Evolutionary conservation across 495 filamentous ascomycete species (phyloP).

Genomic region (Xylaria sp.): DNA sequence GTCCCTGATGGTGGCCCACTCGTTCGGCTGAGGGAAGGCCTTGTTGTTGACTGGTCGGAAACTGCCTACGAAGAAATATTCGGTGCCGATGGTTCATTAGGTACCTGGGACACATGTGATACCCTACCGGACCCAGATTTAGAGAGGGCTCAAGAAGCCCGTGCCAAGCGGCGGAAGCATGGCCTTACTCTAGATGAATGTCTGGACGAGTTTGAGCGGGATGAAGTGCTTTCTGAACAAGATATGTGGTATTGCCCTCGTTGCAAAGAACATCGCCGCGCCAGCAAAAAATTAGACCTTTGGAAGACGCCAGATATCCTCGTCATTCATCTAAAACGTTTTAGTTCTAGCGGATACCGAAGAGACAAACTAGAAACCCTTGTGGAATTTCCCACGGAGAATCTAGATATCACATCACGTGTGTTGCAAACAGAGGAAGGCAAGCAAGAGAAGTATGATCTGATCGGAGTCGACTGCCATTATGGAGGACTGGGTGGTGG

Average conservation of each 20-base stretch:
- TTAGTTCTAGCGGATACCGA: conserved; percentile 76
- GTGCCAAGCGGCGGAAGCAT: conserved; percentile 66
- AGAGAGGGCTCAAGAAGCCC: conserved; percentile 62
- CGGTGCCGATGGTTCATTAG: conserved; percentile 52
- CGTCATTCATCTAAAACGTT: conserved; percentile 93
- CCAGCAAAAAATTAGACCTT: conserved; percentile 94
- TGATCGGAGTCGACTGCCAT: conserved; percentile 95
- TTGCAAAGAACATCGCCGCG: conserved; percentile 90
- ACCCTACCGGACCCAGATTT: conserved; percentile 71
- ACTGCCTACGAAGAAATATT: conserved; percentile 75
- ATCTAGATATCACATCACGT: conserved; percentile 78
- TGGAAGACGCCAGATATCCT: conserved; percentile 97
- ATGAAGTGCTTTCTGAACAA: conserved; percentile 89
- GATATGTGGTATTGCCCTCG: conserved; percentile 97
- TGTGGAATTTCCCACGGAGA: conserved; percentile 92
- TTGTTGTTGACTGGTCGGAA: conserved; percentile 83
- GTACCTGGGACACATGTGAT: conserved; percentile 60
- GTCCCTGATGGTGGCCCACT: conserved; percentile 63
- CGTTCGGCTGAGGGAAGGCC: conserved; percentile 76
- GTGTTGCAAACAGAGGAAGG: conserved; percentile 80
- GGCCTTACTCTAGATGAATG: conserved; percentile 91
- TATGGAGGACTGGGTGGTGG: conserved; percentile 90
- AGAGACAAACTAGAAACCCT: conserved; percentile 88
- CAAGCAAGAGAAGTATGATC: conserved; percentile 84
- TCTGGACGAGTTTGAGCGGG: conserved; percentile 89